A percentile compares a stretch with the other conserved stretches of the same genome.
These are phyloP conservation scores for Volvox africanus DNA, from an alignment of 139 green algal genomes.

Conservation along the genomic window DNA sequence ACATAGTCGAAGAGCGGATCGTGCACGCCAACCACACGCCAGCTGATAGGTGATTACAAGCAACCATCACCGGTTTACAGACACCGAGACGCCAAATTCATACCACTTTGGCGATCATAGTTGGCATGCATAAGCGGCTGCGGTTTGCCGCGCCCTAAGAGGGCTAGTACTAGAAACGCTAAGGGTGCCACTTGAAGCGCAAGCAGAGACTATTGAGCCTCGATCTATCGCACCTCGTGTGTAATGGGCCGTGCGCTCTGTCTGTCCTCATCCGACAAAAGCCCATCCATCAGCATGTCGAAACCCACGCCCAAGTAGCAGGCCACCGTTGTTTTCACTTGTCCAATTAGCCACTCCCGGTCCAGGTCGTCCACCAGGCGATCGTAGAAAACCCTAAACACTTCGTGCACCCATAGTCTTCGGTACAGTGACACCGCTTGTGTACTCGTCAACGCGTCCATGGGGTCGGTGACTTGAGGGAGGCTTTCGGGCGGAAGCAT, in stretches of 20 bases:
- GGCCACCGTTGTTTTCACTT: slow-evolving; percentile 51
- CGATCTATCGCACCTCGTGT: slow-evolving; percentile 16
- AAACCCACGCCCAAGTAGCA: slow-evolving; percentile 51
- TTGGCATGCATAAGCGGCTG: no score
- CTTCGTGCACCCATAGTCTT: slow-evolving; percentile 85
- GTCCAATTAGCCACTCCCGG: slow-evolving; percentile 74
- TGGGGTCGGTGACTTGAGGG: slow-evolving; percentile 3
- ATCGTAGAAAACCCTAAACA: slow-evolving; percentile 84
- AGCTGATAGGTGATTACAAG: no score
- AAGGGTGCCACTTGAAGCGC: no score
- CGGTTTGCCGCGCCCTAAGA: no score
- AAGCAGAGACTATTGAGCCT: no score
- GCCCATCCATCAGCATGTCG: slow-evolving; percentile 54
- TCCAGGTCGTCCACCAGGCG: slow-evolving; percentile 79
- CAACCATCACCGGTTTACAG: no score
- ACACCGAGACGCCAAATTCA: no score
- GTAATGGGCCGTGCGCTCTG: slow-evolving; percentile 6
- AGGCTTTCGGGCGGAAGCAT: slow-evolving; percentile 46
- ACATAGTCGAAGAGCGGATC: not conserved
- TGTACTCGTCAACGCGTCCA: slow-evolving; percentile 52
- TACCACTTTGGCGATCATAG: no score
- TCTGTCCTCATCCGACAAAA: slow-evolving; percentile 18
- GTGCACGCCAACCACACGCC: not conserved
- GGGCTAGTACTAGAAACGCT: no score
- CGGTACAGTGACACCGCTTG: slow-evolving; percentile 63